Percentiles rank a stretch among this genome's conserved stretches.
phyloP scores from a whole-genome alignment of 768 basidiomycete species.

The Tubosaeta sp. region DNA sequence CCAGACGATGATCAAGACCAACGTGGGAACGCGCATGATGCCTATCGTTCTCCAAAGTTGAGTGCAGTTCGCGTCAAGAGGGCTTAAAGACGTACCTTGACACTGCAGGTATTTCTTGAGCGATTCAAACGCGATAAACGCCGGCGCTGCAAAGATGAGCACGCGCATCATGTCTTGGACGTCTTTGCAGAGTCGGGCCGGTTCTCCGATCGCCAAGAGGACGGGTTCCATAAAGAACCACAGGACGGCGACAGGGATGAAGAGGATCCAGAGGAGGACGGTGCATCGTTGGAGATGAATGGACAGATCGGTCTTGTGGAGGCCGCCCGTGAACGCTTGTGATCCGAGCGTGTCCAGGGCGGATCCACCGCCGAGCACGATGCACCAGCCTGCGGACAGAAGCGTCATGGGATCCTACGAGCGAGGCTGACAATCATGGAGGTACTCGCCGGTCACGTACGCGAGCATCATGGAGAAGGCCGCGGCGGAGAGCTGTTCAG shows the following conservation, averaged over 20 bases:
- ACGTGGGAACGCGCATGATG: slow-evolving; percentile 69
- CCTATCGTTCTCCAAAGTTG: slow-evolving; percentile 36
- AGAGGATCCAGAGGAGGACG: slow-evolving; percentile 56
- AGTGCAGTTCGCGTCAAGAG: not conserved
- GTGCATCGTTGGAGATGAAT: slow-evolving; percentile 70
- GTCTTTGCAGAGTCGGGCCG: slow-evolving; percentile 49
- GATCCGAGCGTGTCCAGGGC: slow-evolving; percentile 77
- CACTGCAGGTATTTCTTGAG: slow-evolving; percentile 79
- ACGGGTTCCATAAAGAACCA: slow-evolving; percentile 67
- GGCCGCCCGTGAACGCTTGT: slow-evolving; percentile 68
- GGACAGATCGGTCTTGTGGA: slow-evolving; percentile 57
- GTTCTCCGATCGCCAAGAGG: slow-evolving; percentile 60
- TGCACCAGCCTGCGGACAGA: slow-evolving; percentile 57
- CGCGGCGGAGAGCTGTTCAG: slow-evolving; percentile 64
- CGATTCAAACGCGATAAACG: slow-evolving; percentile 71
- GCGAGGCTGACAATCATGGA: slow-evolving; percentile 16
- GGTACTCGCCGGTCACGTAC: slow-evolving; percentile 70
- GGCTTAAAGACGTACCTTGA: slow-evolving; percentile 46
- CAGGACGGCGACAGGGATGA: slow-evolving; percentile 56
- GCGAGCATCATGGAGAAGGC: slow-evolving; percentile 77
- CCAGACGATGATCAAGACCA: slow-evolving; percentile 56
- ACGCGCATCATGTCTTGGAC: slow-evolving; percentile 65
- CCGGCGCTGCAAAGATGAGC: slow-evolving; percentile 62
- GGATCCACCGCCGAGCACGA: slow-evolving; percentile 75
- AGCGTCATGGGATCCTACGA: slow-evolving; percentile 51